Conservation (phyloP, 805 yeast genomes). For the Brettanomyces anomalus region DNA sequence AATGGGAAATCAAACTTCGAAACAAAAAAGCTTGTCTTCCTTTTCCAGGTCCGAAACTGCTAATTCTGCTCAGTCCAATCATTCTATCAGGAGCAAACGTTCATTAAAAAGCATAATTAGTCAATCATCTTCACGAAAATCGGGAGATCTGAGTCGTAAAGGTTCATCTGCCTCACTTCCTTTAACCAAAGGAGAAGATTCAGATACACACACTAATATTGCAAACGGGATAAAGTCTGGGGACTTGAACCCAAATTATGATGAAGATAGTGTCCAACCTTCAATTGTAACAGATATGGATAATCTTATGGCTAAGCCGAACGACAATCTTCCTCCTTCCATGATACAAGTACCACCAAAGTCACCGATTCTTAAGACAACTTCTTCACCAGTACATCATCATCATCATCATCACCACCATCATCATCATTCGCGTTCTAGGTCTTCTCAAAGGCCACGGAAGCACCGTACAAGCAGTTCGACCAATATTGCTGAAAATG, state of each 20-base stretch:
- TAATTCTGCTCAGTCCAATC: conserved; percentile 21
- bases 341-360: conserved; percentile 26
- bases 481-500: conserved; percentile 9
- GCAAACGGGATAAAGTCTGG: not conserved
- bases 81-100: conserved; percentile 22
- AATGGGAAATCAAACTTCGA: conserved; percentile 29
- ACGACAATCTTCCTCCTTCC: conserved; percentile 24
- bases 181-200: conserved; percentile 7
- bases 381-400: conserved; percentile 21
- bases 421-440: conserved; percentile 7
- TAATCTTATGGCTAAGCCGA: conserved; percentile 15
- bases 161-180: too few species aligned
- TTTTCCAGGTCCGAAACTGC: conserved; percentile 24
- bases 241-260: not conserved
- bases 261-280: not conserved
- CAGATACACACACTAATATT: conserved; percentile 8
- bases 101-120: conserved; percentile 15
- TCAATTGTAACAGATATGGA: conserved; percentile 8
- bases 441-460: conserved; percentile 1
- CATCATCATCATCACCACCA: conserved; percentile 10
- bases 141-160: conserved; percentile 2
- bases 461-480: conserved; percentile 2
- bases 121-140: conserved; percentile 14
- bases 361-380: conserved; percentile 25
- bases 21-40: conserved; percentile 18